These are phyloP conservation scores for Cercis canadensis DNA, from an alignment of 306 rosid species.

Conservation along the genomic window DNA sequence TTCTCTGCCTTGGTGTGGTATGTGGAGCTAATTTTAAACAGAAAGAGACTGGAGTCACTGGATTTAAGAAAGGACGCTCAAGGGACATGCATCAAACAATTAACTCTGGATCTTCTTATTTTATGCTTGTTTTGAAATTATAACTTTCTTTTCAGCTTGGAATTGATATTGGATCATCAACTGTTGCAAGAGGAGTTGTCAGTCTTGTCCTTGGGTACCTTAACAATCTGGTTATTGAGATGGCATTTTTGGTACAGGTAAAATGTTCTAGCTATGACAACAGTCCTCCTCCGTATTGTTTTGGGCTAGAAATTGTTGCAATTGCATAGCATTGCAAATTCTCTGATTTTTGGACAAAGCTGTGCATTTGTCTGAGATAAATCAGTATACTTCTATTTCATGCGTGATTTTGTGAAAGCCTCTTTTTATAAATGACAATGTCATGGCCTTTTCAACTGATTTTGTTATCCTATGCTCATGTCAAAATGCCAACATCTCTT, in stretches of 20 bases:
- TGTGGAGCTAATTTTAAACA: too few species aligned
- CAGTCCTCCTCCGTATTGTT: slow-evolving; percentile 17
- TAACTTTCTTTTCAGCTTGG: slow-evolving; percentile 57
- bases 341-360: not conserved
- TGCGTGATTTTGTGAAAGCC: too few species aligned
- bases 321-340: slow-evolving; percentile 22
- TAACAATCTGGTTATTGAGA: slow-evolving; percentile 85
- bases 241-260: slow-evolving; percentile 97
- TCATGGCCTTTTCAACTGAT: slow-evolving; percentile 10
- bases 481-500: slow-evolving; percentile 23
- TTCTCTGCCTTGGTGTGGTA: slow-evolving; percentile 2
- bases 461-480: slow-evolving; percentile 3
- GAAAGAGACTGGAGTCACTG: not conserved
- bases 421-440: too few species aligned
- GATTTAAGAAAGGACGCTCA: slow-evolving; percentile 20
- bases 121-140: slow-evolving; percentile 31
- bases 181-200: slow-evolving; percentile 90
- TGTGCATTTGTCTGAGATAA: not conserved
- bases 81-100: slow-evolving; percentile 23
- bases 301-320: slow-evolving; percentile 11
- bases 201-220: slow-evolving; percentile 96
- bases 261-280: not conserved
- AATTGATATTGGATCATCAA: slow-evolving; percentile 85
- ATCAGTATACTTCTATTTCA: not conserved
- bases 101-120: slow-evolving; percentile 8